Evolutionary conservation across 495 filamentous ascomycete species (phyloP).

Genomic region (Parmelia sp.): DNA sequence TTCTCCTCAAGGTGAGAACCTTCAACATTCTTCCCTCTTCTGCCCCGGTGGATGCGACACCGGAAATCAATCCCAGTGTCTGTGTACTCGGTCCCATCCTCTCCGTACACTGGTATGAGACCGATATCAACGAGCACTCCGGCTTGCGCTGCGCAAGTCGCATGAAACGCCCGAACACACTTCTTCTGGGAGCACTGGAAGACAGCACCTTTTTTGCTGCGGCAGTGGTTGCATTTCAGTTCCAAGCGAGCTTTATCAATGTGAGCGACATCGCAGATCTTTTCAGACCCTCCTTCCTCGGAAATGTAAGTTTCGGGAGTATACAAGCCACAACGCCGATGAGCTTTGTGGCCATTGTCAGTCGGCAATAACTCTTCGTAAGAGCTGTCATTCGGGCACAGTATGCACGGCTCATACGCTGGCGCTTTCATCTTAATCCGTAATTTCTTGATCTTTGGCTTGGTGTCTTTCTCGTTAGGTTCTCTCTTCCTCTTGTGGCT

Average conservation of each 20-base stretch:
- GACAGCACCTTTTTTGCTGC: constrained; percentile 85
- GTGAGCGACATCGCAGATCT: constrained; percentile 66
- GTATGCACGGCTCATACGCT: constrained; percentile 75
- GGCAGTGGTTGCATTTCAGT: constrained; percentile 90
- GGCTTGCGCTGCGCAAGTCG: constrained; percentile 85
- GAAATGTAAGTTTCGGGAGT: constrained; percentile 86
- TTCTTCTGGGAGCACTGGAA: constrained; percentile 97
- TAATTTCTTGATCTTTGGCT: constrained; percentile 65
- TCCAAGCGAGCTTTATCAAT: constrained; percentile 85
- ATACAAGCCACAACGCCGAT: constrained; percentile 83
- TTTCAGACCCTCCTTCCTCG: constrained; percentile 62
- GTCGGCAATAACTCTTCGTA: constrained; percentile 79
- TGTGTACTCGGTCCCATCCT: constrained; percentile 87
- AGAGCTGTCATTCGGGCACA: constrained; percentile 89
- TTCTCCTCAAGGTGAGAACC: constrained; percentile 63
- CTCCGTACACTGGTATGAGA: constrained; percentile 75
- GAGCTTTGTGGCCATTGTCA: constrained; percentile 79
- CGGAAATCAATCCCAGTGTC: constrained; percentile 83
- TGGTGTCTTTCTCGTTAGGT: constrained; percentile 43
- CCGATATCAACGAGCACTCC: constrained; percentile 87
- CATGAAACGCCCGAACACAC: constrained; percentile 89
- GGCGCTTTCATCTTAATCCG: constrained; percentile 62
- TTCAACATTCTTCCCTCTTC: constrained; percentile 65
- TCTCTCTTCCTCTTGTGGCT: constrained; percentile 55
- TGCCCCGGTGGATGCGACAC: constrained; percentile 88